Evolutionary conservation across 1,284 basidiomycete genomes (phyloP).

Genomic region (Fomitopsis palustris): DNA sequence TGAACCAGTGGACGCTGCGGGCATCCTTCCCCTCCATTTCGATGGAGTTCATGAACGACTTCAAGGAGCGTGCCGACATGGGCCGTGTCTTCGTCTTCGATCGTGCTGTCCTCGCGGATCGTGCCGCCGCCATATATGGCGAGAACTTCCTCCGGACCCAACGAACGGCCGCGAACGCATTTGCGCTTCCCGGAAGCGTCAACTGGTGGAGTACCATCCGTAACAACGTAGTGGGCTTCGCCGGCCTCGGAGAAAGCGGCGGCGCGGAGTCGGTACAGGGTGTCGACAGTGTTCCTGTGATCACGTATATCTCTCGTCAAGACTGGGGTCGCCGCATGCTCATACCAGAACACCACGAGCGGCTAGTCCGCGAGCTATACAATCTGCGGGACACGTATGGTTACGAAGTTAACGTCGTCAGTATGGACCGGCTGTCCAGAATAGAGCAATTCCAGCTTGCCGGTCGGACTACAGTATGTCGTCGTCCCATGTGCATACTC

Average conservation of each 20-base stretch:
- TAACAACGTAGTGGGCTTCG: conserved; percentile 68
- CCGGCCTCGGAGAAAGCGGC: conserved; percentile 46
- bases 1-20: conserved; percentile 79
- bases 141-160: conserved; percentile 66
- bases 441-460: conserved; percentile 77
- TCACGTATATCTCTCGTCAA: conserved; percentile 86
- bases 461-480: conserved; percentile 71
- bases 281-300: conserved; percentile 49
- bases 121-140: conserved; percentile 75
- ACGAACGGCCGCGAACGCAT: conserved; percentile 72
- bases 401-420: conserved; percentile 83
- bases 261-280: conserved; percentile 25
- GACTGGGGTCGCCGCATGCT: conserved; percentile 81
- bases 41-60: conserved; percentile 77
- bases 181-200: conserved; percentile 65
- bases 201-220: conserved; percentile 83
- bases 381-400: conserved; percentile 68
- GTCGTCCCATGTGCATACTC: not conserved
- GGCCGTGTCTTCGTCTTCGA: conserved; percentile 75
- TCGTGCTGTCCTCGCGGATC: conserved; percentile 79
- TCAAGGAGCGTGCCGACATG: conserved; percentile 72
- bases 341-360: conserved; percentile 61
- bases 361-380: conserved; percentile 58
- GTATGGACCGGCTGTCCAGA: conserved; percentile 76
- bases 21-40: conserved; percentile 74